phyloP scores from a whole-genome alignment of 768 basidiomycete genomes.

The Leccinum arenicola region DNA sequence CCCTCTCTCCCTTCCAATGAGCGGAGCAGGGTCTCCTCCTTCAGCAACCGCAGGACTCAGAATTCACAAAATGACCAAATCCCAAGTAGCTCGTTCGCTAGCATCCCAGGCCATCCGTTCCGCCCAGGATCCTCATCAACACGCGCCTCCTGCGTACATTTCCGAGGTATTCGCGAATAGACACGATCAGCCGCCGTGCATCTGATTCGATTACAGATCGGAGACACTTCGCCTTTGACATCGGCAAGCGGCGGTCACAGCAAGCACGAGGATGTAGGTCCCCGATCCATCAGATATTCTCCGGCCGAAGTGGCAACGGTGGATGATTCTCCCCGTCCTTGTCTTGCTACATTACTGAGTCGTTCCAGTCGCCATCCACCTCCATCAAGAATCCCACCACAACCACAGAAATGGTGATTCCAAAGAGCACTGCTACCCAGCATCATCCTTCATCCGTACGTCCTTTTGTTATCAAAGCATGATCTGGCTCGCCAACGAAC shows the following conservation, averaged over 20 bases:
- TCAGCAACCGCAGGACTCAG: constrained; percentile 7
- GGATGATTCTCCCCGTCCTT: constrained; percentile 4
- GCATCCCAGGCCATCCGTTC: constrained; percentile 6
- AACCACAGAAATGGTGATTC: constrained; percentile 16
- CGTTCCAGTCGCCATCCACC: constrained; percentile 9
- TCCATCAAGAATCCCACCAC: not conserved
- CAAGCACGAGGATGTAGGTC: not conserved
- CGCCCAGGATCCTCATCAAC: constrained; percentile 13
- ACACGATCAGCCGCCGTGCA: not conserved
- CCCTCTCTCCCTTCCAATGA: constrained; percentile 5
- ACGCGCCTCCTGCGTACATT: constrained; percentile 1
- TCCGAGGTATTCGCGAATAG: constrained; percentile 15
- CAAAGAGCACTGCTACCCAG: constrained; percentile 2
- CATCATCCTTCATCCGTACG: constrained; percentile 6
- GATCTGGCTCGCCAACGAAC: not conserved
- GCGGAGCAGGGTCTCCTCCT: constrained; percentile 1
- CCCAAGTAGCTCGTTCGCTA: constrained; percentile 1
- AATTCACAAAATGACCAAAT: constrained; percentile 13
- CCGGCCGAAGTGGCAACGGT: constrained; percentile 17
- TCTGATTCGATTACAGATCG: constrained; percentile 21
- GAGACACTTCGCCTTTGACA: constrained; percentile 11
- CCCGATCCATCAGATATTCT: constrained; percentile 10
- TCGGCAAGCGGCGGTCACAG: constrained; percentile 4
- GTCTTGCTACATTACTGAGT: constrained; percentile 10
- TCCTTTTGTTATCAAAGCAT: not conserved